phyloP scores from a whole-genome alignment of 2,329 filamentous ascomycete species.

The Scedosporium aurantiacum region DNA sequence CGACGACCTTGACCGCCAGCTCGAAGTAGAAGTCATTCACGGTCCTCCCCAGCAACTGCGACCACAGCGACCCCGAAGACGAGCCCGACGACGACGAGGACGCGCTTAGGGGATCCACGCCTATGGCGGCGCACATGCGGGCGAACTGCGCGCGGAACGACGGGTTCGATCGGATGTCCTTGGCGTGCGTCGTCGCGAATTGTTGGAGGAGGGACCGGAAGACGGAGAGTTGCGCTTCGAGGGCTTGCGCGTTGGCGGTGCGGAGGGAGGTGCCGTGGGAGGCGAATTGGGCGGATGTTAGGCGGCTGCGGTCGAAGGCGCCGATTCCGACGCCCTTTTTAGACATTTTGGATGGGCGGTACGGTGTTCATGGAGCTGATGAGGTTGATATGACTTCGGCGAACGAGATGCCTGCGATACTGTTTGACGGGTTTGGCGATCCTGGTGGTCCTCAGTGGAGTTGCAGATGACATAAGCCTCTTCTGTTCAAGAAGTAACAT shows the following conservation, averaged over 20 bases:
- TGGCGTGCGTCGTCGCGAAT: conserved; percentile 88
- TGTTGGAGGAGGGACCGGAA: conserved; percentile 93
- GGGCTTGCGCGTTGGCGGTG: conserved; percentile 68
- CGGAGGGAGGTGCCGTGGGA: conserved; percentile 82
- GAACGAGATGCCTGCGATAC: no score
- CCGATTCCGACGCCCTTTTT: conserved; percentile 82
- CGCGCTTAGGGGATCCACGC: conserved; percentile 77
- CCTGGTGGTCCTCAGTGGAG: no score
- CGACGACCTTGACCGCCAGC: conserved; percentile 88
- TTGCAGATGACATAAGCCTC: not conserved
- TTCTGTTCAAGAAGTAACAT: not conserved
- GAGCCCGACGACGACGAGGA: conserved; percentile 24
- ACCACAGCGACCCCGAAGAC: conserved; percentile 66
- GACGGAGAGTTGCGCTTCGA: conserved; percentile 87
- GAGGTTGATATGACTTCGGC: no score
- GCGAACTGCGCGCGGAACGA: conserved; percentile 94
- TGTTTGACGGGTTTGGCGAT: no score
- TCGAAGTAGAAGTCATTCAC: conserved; percentile 99
- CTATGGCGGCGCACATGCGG: conserved; percentile 95
- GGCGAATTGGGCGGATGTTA: conserved; percentile 82
- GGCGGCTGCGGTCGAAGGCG: conserved; percentile 74
- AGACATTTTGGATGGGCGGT: conserved; percentile 35
- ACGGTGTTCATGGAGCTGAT: not conserved
- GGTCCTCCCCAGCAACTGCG: conserved; percentile 77
- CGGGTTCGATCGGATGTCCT: conserved; percentile 91